Percentiles rank a stretch among this genome's conserved stretches.
These are phyloP conservation scores for Globisporangium iwayamae DNA, from an alignment of 352 stramenopile species.

Conservation along the genomic window DNA sequence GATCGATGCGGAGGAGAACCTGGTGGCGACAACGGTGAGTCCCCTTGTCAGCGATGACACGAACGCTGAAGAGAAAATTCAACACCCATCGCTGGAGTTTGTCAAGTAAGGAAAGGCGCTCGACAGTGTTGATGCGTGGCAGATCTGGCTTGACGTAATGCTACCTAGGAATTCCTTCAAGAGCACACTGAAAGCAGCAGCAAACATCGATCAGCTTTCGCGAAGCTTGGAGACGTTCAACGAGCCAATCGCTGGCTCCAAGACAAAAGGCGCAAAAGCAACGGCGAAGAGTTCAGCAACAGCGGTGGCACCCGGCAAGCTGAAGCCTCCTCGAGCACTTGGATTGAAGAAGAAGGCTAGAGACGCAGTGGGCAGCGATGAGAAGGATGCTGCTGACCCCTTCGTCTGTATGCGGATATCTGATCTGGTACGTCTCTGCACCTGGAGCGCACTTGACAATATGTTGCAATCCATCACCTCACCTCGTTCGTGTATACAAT, in stretches of 20 bases:
- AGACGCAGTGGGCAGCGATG: not conserved
- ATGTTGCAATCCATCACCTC: no score
- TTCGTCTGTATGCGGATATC: constrained; percentile 33
- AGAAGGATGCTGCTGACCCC: constrained; percentile 19
- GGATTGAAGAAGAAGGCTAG: constrained; percentile 1
- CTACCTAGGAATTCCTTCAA: constrained; percentile 30
- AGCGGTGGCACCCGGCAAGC: not conserved
- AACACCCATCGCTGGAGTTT: constrained; percentile 25
- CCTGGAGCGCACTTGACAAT: not conserved
- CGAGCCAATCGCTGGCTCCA: not conserved
- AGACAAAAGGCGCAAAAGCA: not conserved
- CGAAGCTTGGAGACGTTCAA: not conserved
- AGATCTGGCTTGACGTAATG: not conserved
- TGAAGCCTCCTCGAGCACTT: constrained; percentile 2
- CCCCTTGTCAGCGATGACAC: constrained; percentile 6
- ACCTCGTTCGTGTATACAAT: not conserved
- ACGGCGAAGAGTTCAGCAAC: not conserved
- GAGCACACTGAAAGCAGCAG: constrained; percentile 21
- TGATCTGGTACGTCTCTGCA: constrained; percentile 22
- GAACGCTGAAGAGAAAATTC: not conserved
- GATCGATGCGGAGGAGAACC: not conserved
- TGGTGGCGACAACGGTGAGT: not conserved
- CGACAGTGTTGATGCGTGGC: not conserved
- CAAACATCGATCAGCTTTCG: constrained; percentile 1
- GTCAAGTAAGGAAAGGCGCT: constrained; percentile 19